Evolutionary conservation across 345 rosid species (phyloP).

Genomic region (Jatropha curcas): DNA sequence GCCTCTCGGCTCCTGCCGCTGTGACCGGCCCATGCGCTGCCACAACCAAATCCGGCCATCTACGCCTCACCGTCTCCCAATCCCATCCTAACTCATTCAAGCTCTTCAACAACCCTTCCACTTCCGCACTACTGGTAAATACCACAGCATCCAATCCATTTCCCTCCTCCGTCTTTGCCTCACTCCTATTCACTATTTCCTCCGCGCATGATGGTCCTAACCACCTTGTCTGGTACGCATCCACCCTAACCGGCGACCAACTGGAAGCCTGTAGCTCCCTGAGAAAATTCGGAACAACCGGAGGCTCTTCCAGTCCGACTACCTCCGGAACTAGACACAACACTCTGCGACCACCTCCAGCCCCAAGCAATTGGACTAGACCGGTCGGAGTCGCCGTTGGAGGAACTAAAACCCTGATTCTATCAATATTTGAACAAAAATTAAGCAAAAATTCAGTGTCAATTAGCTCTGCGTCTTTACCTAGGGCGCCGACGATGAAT

Average conservation of each 20-base stretch:
- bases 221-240: conserved; percentile 65
- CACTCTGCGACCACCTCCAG: conserved; percentile 42
- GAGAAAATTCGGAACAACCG: conserved; percentile 51
- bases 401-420: conserved; percentile 39
- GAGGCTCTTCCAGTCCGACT: conserved; percentile 55
- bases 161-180: conserved; percentile 30
- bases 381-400: conserved; percentile 43
- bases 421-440: conserved; percentile 23
- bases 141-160: conserved; percentile 38
- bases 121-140: conserved; percentile 56
- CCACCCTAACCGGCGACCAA: conserved; percentile 48
- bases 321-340: conserved; percentile 55
- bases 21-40: conserved; percentile 63
- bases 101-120: conserved; percentile 54
- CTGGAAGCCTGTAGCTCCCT: conserved; percentile 37
- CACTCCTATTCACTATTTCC: conserved; percentile 30
- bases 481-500: conserved; percentile 46
- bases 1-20: conserved; percentile 54
- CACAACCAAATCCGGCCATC: conserved; percentile 48
- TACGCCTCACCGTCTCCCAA: conserved; percentile 47
- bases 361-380: conserved; percentile 41
- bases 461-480: conserved; percentile 51
- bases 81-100: conserved; percentile 50
- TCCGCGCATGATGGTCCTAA: conserved; percentile 45
- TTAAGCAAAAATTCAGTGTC: conserved; percentile 31